Base-by-base conservation (phyloP, 129 eudicot genomes). In the Lonicera japonica region DNA sequence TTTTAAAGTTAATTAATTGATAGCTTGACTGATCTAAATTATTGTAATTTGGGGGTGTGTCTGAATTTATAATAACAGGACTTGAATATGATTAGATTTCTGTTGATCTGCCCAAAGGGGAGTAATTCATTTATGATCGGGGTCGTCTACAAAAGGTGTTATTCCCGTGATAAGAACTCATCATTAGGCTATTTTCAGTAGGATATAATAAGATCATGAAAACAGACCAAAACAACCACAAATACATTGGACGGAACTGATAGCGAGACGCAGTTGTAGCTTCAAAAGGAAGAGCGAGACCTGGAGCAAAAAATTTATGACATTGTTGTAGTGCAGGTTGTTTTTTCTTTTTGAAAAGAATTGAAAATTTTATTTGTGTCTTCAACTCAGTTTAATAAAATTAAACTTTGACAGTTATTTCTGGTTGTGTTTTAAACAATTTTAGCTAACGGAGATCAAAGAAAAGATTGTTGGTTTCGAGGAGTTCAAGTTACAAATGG, bases 61-160 rank as follows among this genome's bases (percentile, higher is more conserved):
- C 17, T 25, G 22, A 16, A 15, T 36, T 75, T n/a, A n/a, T n/a
- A 55, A 3, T 6, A 57, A 56, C 81, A 83, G 89, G 89, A 21
- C 61, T 83, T 46, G 75, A 75, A 12, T 83, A 68, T 60, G 89
- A 83, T 64, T 83, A 83, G 40, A 73, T 55, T 72, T 69, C 85
- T n/a, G 75, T 83, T 38, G 62, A 83, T 73, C 75, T 79, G 73
- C 59, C 69, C 57, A 66, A 72, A 69, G 89, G 80, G 20, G 82
- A 79, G 8, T 80, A 79, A 21, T 65, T 53, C 17, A 65, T 88
- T 70, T 88, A 96, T 94, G 92, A 58, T 88, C 92, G 23, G 96
- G 91, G 16, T 94, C 99, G 5, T 96, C 99, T 66, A 24, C 63
- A 65, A 94, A 94, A 34, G 92, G 96, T 68, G 96, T 45, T 75